Conservation (phyloP, 2,329 filamentous ascomycete genomes). For the Lecanicillium sp. region DNA sequence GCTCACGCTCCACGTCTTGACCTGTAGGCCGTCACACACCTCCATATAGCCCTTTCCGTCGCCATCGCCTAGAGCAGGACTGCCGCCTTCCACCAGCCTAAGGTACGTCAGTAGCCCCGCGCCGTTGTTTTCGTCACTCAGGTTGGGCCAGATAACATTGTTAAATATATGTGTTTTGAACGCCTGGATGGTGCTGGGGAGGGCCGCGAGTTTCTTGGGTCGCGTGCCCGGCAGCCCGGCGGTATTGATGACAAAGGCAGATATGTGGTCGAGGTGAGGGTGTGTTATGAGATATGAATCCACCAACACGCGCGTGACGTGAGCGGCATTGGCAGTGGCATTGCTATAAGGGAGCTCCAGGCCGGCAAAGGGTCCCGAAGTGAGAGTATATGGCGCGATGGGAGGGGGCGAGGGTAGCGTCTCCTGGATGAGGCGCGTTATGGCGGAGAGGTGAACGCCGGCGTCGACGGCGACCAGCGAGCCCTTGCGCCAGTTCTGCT, state of each 20-base stretch:
- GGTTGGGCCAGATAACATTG: slow-evolving; percentile 94
- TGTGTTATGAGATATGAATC: slow-evolving; percentile 91
- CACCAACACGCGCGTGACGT: slow-evolving; percentile 72
- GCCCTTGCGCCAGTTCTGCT: slow-evolving; percentile 70
- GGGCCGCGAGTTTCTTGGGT: slow-evolving; percentile 77
- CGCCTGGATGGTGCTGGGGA: slow-evolving; percentile 83
- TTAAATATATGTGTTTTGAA: slow-evolving; percentile 96
- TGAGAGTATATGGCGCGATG: slow-evolving; percentile 42
- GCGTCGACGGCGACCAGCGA: slow-evolving; percentile 91
- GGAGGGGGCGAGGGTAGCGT: slow-evolving; percentile 31
- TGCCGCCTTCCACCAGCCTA: slow-evolving; percentile 81
- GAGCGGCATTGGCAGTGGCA: slow-evolving; percentile 68
- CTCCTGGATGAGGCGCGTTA: slow-evolving; percentile 68
- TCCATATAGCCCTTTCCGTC: slow-evolving; percentile 79
- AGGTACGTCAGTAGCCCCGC: slow-evolving; percentile 88
- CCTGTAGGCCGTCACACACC: slow-evolving; percentile 79
- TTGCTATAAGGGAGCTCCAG: slow-evolving; percentile 60
- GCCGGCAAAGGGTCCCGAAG: slow-evolving; percentile 71
- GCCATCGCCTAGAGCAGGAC: slow-evolving; percentile 73
- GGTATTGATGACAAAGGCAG: slow-evolving; percentile 88
- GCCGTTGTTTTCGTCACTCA: slow-evolving; percentile 92
- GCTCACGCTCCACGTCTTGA: slow-evolving; percentile 79
- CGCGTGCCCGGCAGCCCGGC: slow-evolving; percentile 72
- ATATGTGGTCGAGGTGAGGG: slow-evolving; percentile 92
- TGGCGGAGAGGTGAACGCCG: slow-evolving; percentile 80